A percentile compares a stretch with the other conserved stretches of the same genome.
Evolutionary conservation across 805 yeast genomes (phyloP).

Genomic region (Myxozyma mucilagina): DNA sequence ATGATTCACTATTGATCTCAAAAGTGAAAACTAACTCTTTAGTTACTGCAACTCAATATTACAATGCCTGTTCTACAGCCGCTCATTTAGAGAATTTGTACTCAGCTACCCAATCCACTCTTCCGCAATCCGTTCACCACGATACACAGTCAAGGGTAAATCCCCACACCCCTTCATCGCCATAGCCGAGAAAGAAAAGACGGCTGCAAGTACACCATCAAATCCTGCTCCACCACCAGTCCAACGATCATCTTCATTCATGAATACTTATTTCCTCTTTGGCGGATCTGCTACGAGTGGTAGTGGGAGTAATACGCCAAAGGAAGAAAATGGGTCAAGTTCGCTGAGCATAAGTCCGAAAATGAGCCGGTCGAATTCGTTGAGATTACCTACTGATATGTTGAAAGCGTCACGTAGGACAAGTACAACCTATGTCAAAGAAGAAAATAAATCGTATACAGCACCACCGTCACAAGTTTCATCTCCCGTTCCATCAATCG

Average conservation of each 20-base stretch:
- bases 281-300: background rate
- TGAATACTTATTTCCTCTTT: constrained; percentile 3
- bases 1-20: background rate
- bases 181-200: constrained; percentile 6
- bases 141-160: constrained; percentile 19
- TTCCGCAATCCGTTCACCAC: constrained; percentile 19
- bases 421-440: background rate
- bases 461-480: background rate
- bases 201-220: constrained; percentile 30
- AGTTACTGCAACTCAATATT: constrained; percentile 84
- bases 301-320: background rate
- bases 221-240: constrained; percentile 3
- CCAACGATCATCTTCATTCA: background rate
- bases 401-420: constrained; percentile 10
- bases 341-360: background rate
- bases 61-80: constrained; percentile 79
- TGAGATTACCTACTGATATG: constrained; percentile 23
- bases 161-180: constrained; percentile 15
- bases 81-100: constrained; percentile 62
- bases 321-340: background rate
- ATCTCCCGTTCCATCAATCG: background rate
- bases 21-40: background rate
- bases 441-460: background rate
- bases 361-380: background rate
- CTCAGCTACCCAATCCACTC: constrained; percentile 48